Evolutionary conservation across 2,329 filamentous ascomycete genomes (phyloP), one percentile per base, ranked within the genome.

Genomic region (Elsinoe arachidis): DNA sequence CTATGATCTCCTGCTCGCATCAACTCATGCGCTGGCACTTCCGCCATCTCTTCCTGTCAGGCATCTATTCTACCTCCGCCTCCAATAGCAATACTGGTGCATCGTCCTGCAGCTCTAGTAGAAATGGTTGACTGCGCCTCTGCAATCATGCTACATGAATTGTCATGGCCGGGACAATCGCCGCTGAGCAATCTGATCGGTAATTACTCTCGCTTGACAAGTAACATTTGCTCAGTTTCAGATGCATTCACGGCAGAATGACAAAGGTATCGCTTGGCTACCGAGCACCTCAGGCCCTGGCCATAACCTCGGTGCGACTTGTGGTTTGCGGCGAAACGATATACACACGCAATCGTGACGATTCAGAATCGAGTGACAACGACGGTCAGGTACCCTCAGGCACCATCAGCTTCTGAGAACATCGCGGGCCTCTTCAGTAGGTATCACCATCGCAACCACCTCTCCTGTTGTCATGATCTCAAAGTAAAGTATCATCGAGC

Each of bases 11-110:
- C 49, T 51, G 3, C 46, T 15, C n/a, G 26, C 33, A 15, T 35
- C 26, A 23, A 15, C 12, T 7, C 14, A 37, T 53, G 49, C 35
- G 49, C 49, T 53, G 49, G 17, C 49, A 39, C 5, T 26, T n/a
- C 12, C 49, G 17, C 15, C 35, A 14, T 35, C 34, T 17, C 14
- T 38, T 53, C 17, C 34, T 38, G 33, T 53, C 49, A 53, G 49
- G 49, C 49, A 53, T 53, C 49, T 53, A 53, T 39, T 17, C 26
- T 17, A 35, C 7, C 17, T 15, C 33, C 12, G 34, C 33, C 33
- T 53, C 49, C 49, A 53, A 53, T 53, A 23, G 49, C 33, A 53
- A 23, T 12, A 17, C 26, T 11, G 33, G 49, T 37, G 49, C 17
- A 34, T 53, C 2, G 21, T 11, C 17, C 11, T 15, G 21, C 19